Evolutionary conservation across 1,284 basidiomycete species (phyloP).

Genomic region (Puccinia hordei): DNA sequence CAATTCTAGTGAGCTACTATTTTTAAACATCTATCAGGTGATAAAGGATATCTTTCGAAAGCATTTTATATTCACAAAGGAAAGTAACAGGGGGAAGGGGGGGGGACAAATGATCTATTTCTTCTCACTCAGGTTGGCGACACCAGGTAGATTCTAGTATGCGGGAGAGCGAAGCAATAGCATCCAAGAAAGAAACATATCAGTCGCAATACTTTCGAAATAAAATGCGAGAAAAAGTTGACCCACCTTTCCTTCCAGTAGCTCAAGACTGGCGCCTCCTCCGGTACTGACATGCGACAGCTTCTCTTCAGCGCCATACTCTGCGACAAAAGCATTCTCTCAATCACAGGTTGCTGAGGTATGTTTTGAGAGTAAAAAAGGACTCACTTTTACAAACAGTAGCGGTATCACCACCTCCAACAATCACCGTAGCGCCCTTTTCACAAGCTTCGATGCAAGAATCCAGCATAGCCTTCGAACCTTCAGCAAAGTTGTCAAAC

Average conservation of each 20-base stretch:
- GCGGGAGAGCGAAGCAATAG: no score
- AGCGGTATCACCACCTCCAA: conserved; percentile 63
- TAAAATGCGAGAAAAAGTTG: neutral
- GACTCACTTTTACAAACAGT: conserved; percentile 54
- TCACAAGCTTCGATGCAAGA: conserved; percentile 84
- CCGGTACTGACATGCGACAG: conserved; percentile 96
- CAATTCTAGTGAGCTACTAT: no score
- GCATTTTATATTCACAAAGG: no score
- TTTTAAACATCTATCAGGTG: no score
- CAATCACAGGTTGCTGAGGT: neutral
- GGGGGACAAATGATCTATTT: neutral
- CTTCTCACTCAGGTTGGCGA: conserved; percentile 8
- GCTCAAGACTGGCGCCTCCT: conserved; percentile 90
- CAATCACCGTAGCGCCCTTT: conserved; percentile 86
- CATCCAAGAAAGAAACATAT: neutral
- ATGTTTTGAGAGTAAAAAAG: neutral
- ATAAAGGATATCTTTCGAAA: no score
- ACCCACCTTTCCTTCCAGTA: conserved; percentile 90
- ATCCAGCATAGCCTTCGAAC: conserved; percentile 81
- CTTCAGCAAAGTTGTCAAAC: conserved; percentile 84
- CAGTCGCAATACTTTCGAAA: neutral
- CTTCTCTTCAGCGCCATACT: conserved; percentile 76
- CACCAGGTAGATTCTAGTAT: conserved; percentile 3
- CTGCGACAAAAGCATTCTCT: conserved; percentile 60
- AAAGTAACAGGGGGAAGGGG: no score